Conservation (phyloP, 306 rosid genomes). For the Acacia confusa region DNA sequence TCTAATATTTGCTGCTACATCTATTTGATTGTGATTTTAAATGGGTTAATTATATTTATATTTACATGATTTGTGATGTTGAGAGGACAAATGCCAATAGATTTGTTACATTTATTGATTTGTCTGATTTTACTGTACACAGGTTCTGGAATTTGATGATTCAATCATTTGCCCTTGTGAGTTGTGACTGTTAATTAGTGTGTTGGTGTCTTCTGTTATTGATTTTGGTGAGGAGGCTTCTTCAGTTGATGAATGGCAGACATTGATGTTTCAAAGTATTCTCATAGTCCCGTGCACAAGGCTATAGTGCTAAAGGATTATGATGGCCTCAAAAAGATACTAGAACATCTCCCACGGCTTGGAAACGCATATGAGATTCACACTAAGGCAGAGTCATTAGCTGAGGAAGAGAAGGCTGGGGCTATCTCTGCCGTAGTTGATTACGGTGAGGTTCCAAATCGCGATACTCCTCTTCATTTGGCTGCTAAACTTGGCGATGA, state of each 20-base stretch:
- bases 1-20: not conserved
- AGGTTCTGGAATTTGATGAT: not conserved
- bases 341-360: constrained; percentile 60
- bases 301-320: constrained; percentile 65
- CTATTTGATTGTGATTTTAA: not conserved
- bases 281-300: constrained; percentile 81
- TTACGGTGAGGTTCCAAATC: constrained; percentile 75
- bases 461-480: constrained; percentile 88
- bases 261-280: constrained; percentile 66
- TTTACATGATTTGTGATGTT: not conserved
- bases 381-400: constrained; percentile 63
- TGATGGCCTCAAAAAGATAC: constrained; percentile 52
- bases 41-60: constrained; percentile 24
- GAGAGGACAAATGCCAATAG: not conserved
- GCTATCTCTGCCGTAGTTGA: constrained; percentile 59
- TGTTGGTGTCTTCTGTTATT: not conserved
- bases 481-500: constrained; percentile 67
- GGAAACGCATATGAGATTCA: constrained; percentile 54
- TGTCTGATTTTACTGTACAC: not conserved
- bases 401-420: constrained; percentile 83
- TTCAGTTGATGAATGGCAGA: constrained; percentile 45
- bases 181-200: constrained; percentile 24
- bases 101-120: not conserved
- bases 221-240: no score
- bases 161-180: constrained; percentile 13